phyloP scores from a whole-genome alignment of 2,329 filamentous ascomycete species.

The Alternaria novae-zelandiae region DNA sequence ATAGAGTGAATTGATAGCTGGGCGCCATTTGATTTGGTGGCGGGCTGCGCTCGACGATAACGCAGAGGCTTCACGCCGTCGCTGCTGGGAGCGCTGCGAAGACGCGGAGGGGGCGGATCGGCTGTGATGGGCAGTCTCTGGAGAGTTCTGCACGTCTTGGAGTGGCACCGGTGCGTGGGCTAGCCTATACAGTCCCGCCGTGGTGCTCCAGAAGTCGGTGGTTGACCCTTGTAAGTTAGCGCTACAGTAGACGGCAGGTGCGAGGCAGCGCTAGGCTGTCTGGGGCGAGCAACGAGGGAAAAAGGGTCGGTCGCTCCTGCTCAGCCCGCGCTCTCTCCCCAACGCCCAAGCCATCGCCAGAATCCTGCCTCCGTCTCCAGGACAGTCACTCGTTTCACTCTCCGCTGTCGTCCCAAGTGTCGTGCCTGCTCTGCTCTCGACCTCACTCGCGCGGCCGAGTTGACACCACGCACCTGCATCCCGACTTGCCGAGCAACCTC shows the following conservation, averaged over 20 bases:
- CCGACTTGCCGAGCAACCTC: background rate
- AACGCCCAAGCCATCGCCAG: slow-evolving; percentile 17
- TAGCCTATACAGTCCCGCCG: slow-evolving; percentile 17
- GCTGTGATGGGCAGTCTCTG: background rate
- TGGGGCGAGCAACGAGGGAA: slow-evolving; percentile 18
- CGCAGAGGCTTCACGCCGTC: background rate
- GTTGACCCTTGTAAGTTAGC: slow-evolving; percentile 12
- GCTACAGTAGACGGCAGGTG: slow-evolving; percentile 11
- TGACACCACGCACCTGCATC: slow-evolving; percentile 3
- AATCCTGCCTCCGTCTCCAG: slow-evolving; percentile 21
- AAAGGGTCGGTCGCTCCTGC: slow-evolving; percentile 20
- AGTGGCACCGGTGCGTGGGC: background rate
- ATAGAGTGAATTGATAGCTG: slow-evolving; percentile 22
- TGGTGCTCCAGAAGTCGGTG: slow-evolving; percentile 11
- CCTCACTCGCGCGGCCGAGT: slow-evolving; percentile 20
- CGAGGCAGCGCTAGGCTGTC: slow-evolving; percentile 14
- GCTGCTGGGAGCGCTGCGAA: background rate
- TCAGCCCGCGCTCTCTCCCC: slow-evolving; percentile 21
- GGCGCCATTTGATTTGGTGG: slow-evolving; percentile 22
- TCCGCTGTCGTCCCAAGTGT: slow-evolving; percentile 20
- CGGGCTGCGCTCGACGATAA: slow-evolving; percentile 11
- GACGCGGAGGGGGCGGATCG: background rate
- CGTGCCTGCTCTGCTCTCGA: slow-evolving; percentile 6
- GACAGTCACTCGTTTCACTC: slow-evolving; percentile 41
- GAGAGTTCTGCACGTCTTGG: slow-evolving; percentile 2